phyloP scores from a whole-genome alignment of 768 basidiomycete species.

The Tricholoma matsutake region DNA sequence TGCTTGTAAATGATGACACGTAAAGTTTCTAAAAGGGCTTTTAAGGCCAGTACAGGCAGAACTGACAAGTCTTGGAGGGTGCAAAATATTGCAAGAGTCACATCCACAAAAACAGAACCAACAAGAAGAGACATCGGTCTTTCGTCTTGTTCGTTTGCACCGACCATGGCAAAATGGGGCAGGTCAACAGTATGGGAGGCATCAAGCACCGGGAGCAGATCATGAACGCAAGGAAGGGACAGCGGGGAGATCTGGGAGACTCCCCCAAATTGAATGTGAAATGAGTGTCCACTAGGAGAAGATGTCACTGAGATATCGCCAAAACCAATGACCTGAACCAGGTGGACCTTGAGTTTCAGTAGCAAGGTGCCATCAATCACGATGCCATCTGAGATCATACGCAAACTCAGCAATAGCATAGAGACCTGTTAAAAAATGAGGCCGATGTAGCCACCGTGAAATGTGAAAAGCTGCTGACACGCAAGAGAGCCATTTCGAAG shows the following conservation, averaged over 20 bases:
- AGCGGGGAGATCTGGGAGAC: constrained; percentile 38
- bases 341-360: constrained; percentile 58
- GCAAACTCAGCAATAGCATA: constrained; percentile 53
- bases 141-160: constrained; percentile 41
- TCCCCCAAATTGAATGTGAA: constrained; percentile 53
- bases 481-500: constrained; percentile 45
- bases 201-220: constrained; percentile 59
- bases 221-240: constrained; percentile 55
- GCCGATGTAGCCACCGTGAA: background rate
- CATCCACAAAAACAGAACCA: constrained; percentile 63
- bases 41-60: constrained; percentile 55
- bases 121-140: constrained; percentile 44
- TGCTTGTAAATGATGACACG: constrained; percentile 72
- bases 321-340: constrained; percentile 54
- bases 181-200: constrained; percentile 48
- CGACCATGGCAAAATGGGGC: constrained; percentile 40
- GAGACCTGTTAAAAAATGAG: constrained; percentile 41
- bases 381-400: constrained; percentile 67
- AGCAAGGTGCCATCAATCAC: constrained; percentile 47
- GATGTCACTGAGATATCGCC: constrained; percentile 44
- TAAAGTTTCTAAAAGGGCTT: constrained; percentile 60
- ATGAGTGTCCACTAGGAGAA: constrained; percentile 43
- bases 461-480: constrained; percentile 30
- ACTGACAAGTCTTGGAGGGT: constrained; percentile 40
- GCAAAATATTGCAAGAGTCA: constrained; percentile 49